Conservation (phyloP, 331 rosid genomes). For the Prunus yedoensis region DNA sequence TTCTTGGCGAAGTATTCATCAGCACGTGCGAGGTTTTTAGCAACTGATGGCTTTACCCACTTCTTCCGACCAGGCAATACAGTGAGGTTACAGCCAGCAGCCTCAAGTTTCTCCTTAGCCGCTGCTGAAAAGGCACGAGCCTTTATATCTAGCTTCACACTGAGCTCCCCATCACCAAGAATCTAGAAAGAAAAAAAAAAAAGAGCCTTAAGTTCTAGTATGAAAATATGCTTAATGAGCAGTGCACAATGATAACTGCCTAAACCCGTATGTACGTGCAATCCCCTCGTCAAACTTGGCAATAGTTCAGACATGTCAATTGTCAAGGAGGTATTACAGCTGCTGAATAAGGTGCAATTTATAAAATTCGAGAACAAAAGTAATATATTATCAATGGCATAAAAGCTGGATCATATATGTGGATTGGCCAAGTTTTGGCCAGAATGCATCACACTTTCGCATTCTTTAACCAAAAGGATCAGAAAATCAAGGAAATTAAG, state of each 20-base stretch:
- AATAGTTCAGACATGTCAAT: not conserved
- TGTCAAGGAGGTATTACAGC: not conserved
- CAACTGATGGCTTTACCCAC: constrained; percentile 94
- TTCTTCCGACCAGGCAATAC: constrained; percentile 93
- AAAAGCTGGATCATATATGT: not conserved
- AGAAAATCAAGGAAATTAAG: not conserved
- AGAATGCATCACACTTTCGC: not conserved
- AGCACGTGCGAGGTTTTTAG: constrained; percentile 94
- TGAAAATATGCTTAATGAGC: not conserved
- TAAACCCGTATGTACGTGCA: not conserved
- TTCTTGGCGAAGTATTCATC: constrained; percentile 95
- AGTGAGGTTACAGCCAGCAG: constrained; percentile 75
- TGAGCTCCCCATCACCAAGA: constrained; percentile 81
- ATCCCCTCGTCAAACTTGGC: not conserved
- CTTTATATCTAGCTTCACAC: constrained; percentile 70
- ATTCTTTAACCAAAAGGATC: not conserved
- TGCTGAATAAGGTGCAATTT: not conserved
- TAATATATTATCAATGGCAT: not conserved
- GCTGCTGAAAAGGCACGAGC: constrained; percentile 85
- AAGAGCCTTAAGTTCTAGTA: not conserved
- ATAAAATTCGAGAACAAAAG: not conserved
- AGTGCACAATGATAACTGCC: not conserved
- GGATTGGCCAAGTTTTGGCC: not conserved
- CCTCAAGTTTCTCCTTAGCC: constrained; percentile 91
- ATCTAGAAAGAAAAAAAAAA: constrained; percentile 47